Percentiles rank a stretch among this genome's conserved stretches.
phyloP scores from a whole-genome alignment of 176 grass and related monocot genomes.

The Triticum timopheevii region DNA sequence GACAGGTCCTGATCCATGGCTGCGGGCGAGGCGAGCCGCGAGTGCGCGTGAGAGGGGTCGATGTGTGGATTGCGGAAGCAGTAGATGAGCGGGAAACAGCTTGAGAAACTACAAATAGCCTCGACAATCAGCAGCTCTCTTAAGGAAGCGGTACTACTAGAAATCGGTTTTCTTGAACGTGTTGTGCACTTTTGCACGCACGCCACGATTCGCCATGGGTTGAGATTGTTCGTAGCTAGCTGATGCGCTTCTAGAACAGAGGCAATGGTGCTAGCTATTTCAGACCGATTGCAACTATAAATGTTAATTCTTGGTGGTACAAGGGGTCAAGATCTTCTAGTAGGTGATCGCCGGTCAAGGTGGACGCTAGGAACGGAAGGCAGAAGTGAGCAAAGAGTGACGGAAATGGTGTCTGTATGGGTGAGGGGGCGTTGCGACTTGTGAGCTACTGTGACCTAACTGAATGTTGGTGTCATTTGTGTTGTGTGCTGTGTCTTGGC shows the following conservation, averaged over 20 bases:
- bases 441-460: slow-evolving; percentile 53
- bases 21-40: neutral
- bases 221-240: neutral
- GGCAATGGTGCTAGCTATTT: neutral
- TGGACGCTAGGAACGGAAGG: neutral
- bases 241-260: neutral
- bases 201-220: neutral
- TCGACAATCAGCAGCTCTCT: slow-evolving; percentile 3
- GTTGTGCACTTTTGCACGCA: slow-evolving; percentile 14
- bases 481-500: slow-evolving; percentile 8
- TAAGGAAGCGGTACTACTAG: neutral
- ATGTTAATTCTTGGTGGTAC: neutral
- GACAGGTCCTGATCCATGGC: slow-evolving; percentile 70
- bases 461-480: neutral
- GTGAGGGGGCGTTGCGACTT: slow-evolving; percentile 34
- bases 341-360: neutral
- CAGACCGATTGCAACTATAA: neutral
- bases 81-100: slow-evolving; percentile 10
- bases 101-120: neutral
- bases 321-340: neutral
- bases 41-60: neutral
- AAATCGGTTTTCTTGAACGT: slow-evolving; percentile 19
- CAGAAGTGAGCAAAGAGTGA: neutral
- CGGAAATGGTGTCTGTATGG: slow-evolving; percentile 18
- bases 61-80: neutral